A percentile compares a stretch with the other conserved stretches of the same genome.
Evolutionary conservation across 2,329 filamentous ascomycete species (phyloP).

Genomic region (Fusarium sacchari): DNA sequence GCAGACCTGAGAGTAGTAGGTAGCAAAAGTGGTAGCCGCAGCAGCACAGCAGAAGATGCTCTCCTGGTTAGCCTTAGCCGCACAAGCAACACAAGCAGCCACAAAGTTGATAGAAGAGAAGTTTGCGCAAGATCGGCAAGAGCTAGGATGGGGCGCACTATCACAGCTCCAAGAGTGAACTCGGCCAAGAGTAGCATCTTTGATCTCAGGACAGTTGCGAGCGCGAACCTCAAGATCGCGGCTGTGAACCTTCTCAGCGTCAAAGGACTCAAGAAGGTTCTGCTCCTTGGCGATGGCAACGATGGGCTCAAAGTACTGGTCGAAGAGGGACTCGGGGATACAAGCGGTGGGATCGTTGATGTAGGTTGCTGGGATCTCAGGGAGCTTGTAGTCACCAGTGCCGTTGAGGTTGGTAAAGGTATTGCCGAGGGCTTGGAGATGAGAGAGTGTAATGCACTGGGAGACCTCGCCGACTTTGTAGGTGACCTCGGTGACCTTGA

Average conservation of each 20-base stretch:
- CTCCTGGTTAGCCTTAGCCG: conserved; percentile 25
- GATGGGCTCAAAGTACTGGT: conserved; percentile 26
- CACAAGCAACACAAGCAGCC: conserved; percentile 18
- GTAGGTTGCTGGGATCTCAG: conserved; percentile 3
- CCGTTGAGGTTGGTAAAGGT: conserved; percentile 8
- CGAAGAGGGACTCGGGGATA: conserved; percentile 21
- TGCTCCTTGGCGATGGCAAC: conserved; percentile 24
- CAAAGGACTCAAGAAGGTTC: conserved; percentile 10
- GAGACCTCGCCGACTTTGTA: background rate
- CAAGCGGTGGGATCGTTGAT: conserved; percentile 18
- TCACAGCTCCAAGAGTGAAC: conserved; percentile 12
- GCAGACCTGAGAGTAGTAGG: conserved; percentile 28
- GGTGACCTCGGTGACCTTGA: background rate
- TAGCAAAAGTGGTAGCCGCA: conserved; percentile 13
- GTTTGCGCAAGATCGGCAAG: conserved; percentile 22
- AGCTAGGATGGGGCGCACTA: conserved; percentile 6
- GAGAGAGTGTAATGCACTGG: conserved; percentile 14
- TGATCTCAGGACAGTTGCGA: conserved; percentile 13
- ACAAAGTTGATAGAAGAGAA: conserved; percentile 21
- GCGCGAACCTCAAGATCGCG: conserved; percentile 8
- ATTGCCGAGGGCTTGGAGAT: conserved; percentile 22
- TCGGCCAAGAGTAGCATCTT: background rate
- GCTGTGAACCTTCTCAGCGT: background rate
- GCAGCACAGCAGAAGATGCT: conserved; percentile 25
- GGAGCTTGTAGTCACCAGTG: background rate